phyloP scores from a whole-genome alignment of 1,284 basidiomycete genomes.

The Trichosporon coremiiforme region DNA sequence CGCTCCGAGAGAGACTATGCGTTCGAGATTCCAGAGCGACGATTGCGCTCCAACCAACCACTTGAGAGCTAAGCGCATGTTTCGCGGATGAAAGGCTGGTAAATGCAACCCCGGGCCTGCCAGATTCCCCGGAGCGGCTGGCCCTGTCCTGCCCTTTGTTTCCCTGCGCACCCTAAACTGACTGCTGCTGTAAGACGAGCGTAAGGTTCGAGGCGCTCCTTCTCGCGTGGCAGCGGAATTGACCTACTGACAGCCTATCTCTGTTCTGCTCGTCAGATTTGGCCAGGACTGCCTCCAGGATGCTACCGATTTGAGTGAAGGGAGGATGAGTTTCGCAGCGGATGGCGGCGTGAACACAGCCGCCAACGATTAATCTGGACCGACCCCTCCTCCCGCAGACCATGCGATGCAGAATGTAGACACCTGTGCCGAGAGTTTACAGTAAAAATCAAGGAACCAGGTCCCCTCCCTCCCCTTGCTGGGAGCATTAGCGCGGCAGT shows the following conservation, averaged over 20 bases:
- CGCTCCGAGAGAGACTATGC: background rate
- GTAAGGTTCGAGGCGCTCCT: conserved; percentile 2
- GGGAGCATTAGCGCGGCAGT: background rate
- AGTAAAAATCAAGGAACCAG: conserved; percentile 17
- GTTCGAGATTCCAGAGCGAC: background rate
- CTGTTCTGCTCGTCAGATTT: background rate
- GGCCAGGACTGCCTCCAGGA: background rate
- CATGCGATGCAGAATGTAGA: background rate
- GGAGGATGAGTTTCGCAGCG: background rate
- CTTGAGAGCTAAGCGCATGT: background rate
- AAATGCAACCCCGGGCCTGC: background rate
- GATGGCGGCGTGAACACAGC: background rate
- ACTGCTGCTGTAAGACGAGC: background rate
- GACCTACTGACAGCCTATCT: background rate
- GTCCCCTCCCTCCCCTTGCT: background rate
- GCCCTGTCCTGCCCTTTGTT: background rate
- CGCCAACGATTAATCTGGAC: too few relatives aligned
- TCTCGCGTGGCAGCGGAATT: background rate
- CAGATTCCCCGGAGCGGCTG: conserved; percentile 11
- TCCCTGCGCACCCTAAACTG: background rate
- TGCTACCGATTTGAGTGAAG: too few relatives aligned
- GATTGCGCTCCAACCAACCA: background rate
- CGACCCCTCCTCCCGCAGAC: background rate
- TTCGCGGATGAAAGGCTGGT: background rate
- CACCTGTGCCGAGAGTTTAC: background rate